These are phyloP conservation scores for Globisporangium solare DNA, from an alignment of 352 stramenopile species.

Conservation along the genomic window DNA sequence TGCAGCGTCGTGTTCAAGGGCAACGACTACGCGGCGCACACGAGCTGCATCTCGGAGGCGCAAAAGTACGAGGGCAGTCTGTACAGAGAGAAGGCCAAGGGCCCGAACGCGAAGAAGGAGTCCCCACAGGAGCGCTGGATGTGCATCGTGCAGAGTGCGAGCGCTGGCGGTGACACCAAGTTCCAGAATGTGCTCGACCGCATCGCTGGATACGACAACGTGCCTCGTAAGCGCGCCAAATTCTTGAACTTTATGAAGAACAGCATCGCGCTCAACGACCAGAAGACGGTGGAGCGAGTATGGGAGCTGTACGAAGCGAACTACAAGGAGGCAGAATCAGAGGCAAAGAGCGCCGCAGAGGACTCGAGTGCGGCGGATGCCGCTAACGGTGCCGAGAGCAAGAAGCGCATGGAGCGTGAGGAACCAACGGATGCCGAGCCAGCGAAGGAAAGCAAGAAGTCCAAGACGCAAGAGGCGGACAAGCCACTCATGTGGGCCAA, in stretches of 20 bases:
- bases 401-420: slow-evolving; percentile 41
- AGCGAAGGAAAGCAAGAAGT: slow-evolving; percentile 40
- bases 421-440: slow-evolving; percentile 13
- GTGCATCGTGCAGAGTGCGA: slow-evolving; percentile 56
- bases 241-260: slow-evolving; percentile 92
- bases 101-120: slow-evolving; percentile 64
- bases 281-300: slow-evolving; percentile 47
- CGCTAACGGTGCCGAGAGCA: slow-evolving; percentile 16
- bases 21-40: slow-evolving; percentile 87
- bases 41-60: slow-evolving; percentile 91
- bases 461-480: slow-evolving; percentile 16
- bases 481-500: slow-evolving; percentile 71
- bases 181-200: slow-evolving; percentile 67
- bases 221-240: slow-evolving; percentile 92
- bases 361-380: slow-evolving; percentile 9
- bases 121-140: slow-evolving; percentile 88
- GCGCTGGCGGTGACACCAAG: slow-evolving; percentile 39
- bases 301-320: slow-evolving; percentile 68
- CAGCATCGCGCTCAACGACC: slow-evolving; percentile 55
- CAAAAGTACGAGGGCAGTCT: slow-evolving; percentile 92
- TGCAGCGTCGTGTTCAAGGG: slow-evolving; percentile 89
- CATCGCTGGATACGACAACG: slow-evolving; percentile 84
- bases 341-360: background rate
- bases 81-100: slow-evolving; percentile 70
- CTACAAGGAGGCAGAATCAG: slow-evolving; percentile 36